phyloP scores from a whole-genome alignment of 257 asterid species.

The Fraxinus excelsior region DNA sequence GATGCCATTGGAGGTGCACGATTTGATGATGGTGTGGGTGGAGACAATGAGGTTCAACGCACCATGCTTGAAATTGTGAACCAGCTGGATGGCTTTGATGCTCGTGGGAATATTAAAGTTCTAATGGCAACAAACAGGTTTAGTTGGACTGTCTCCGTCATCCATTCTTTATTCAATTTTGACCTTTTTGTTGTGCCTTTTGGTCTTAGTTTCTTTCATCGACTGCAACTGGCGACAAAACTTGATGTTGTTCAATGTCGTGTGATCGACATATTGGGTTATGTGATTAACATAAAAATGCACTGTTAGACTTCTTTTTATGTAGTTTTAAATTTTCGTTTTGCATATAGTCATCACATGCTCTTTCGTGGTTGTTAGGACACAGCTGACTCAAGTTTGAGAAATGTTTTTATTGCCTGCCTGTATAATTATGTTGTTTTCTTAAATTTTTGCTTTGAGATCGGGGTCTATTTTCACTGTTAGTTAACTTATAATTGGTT shows the following conservation, averaged over 20 bases:
- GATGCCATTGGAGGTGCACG: slow-evolving; percentile 99
- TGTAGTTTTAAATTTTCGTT: neutral
- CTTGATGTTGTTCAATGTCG: too few species aligned
- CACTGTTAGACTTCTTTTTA: neutral
- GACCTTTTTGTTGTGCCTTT: neutral
- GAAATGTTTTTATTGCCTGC: neutral
- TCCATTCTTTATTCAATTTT: neutral
- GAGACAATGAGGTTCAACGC: slow-evolving; percentile 97
- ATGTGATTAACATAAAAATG: too few species aligned
- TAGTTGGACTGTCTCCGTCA: slow-evolving; percentile 1
- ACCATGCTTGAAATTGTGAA: slow-evolving; percentile 98
- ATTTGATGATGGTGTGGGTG: slow-evolving; percentile 96
- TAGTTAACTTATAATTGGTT: neutral
- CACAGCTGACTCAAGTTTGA: neutral
- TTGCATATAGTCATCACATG: neutral
- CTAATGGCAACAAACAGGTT: slow-evolving; percentile 98
- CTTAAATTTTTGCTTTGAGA: neutral
- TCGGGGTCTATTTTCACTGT: neutral
- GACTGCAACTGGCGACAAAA: too few species aligned
- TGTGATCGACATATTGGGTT: too few species aligned
- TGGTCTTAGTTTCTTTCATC: too few species aligned
- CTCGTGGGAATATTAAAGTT: slow-evolving; percentile 97
- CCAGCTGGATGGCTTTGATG: slow-evolving; percentile 98
- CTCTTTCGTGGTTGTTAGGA: neutral
- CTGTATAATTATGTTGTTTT: neutral